These are phyloP conservation scores for Apiotrichum gracile DNA, from an alignment of 1,284 basidiomycete species.

Conservation along the genomic window DNA sequence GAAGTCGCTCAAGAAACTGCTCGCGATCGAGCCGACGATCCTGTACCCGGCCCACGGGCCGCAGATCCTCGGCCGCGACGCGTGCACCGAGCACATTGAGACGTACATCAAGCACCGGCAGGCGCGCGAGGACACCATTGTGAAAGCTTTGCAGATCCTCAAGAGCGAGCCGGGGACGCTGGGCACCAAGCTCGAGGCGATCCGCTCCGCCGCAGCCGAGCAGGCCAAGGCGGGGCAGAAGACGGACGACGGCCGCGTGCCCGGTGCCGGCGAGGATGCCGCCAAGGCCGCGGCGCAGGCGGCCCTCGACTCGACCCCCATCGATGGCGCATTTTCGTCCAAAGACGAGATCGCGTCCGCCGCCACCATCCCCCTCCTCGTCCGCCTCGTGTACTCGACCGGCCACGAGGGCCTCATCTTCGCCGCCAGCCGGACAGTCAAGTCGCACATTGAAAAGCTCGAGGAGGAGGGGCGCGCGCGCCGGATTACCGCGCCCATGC, in stretches of 20 bases:
- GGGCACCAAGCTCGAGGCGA: constrained; percentile 12
- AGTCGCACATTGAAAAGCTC: constrained; percentile 35
- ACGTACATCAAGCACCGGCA: constrained; percentile 76
- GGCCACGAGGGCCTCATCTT: constrained; percentile 30
- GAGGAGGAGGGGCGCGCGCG: constrained; percentile 59
- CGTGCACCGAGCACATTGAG: constrained; percentile 50
- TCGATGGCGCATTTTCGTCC: constrained; percentile 1
- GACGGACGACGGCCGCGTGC: constrained; percentile 1
- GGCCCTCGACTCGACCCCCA: constrained; percentile 1
- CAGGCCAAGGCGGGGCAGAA: not conserved
- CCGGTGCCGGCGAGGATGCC: constrained; percentile 4
- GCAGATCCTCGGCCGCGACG: constrained; percentile 51
- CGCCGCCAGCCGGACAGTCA: constrained; percentile 26
- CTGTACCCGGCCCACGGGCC: constrained; percentile 88
- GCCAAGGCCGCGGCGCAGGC: not conserved
- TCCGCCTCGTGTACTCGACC: constrained; percentile 32
- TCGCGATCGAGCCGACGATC: constrained; percentile 35
- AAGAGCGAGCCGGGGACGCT: constrained; percentile 7
- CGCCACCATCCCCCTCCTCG: constrained; percentile 23
- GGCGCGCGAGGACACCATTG: constrained; percentile 73
- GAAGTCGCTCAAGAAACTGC: constrained; percentile 36
- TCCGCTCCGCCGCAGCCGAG: constrained; percentile 11
- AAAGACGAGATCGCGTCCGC: not conserved
- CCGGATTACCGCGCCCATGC: constrained; percentile 19
- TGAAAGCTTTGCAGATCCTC: constrained; percentile 18